Conservation (phyloP, 768 basidiomycete genomes). For the Tulasnella sp. region DNA sequence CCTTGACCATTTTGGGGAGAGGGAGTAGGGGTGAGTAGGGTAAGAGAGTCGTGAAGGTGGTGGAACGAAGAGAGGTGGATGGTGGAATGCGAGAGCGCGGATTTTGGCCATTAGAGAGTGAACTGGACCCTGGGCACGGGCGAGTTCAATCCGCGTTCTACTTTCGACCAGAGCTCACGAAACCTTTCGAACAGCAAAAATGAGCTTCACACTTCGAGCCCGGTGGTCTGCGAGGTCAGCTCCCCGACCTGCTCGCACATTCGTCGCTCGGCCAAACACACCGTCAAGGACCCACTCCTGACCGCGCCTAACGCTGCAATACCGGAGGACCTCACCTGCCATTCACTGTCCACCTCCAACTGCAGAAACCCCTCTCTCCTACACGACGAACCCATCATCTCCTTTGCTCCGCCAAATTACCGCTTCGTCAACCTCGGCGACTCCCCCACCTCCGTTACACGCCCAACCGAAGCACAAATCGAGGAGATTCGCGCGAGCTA, state of each 20-base stretch:
- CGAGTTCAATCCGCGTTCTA: neutral
- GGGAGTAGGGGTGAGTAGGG: neutral
- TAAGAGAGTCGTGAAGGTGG: slow-evolving; percentile 20
- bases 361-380: slow-evolving; percentile 71
- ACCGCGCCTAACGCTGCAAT: slow-evolving; percentile 38
- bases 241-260: slow-evolving; percentile 3
- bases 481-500: slow-evolving; percentile 59
- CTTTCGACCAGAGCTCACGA: neutral
- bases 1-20: slow-evolving; percentile 74
- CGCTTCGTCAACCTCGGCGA: slow-evolving; percentile 20
- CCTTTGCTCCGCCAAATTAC: slow-evolving; percentile 60
- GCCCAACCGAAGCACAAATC: slow-evolving; percentile 54
- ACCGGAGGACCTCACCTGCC: slow-evolving; percentile 61
- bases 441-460: slow-evolving; percentile 39
- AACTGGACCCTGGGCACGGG: neutral
- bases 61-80: slow-evolving; percentile 6
- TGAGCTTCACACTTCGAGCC: slow-evolving; percentile 18
- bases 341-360: slow-evolving; percentile 85
- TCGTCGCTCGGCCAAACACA: slow-evolving; percentile 39
- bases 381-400: slow-evolving; percentile 68
- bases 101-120: slow-evolving; percentile 14
- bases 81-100: slow-evolving; percentile 15
- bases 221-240: slow-evolving; percentile 8
- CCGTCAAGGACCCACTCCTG: slow-evolving; percentile 44
- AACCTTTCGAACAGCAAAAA: neutral